Evolutionary conservation across 108 stramenopile species (phyloP), one percentile per base, ranked within the genome.

Genomic region (Schizochytrium sp.): DNA sequence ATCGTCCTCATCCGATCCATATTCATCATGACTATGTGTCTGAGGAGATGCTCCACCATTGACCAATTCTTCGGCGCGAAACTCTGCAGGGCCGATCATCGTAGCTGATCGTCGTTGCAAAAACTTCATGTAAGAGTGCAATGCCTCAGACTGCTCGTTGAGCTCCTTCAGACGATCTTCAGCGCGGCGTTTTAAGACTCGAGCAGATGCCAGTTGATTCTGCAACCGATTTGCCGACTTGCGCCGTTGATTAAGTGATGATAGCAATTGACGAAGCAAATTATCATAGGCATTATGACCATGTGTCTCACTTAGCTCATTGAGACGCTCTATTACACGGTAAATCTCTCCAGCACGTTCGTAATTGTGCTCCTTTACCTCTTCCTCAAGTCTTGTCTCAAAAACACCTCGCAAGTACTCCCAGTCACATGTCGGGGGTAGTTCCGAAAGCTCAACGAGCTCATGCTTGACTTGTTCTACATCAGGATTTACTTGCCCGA

Each of bases 371-470:
- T 40, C 5, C n/a, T 10, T 83, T 13, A 83, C 50, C 47, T 83
- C 47, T 5, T 83, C 76, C 5, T 83, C 76, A 8, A 83, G 47
- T 83, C 53, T 17, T 40, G 2, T 50, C 53, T 42, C 53, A 38
- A 83, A 53, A 40, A 5, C 28, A 1, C 38, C 76, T n/a, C 47
- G 47, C 15, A 83, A 55, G 7, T 17, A 47, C 28, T 5, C 5
- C 53, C 47, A 49, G 2, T 83, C 76, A 38, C 50, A 47, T 5
- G 47, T 49, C 50, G 5, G 47, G 15, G 76, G 76, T n/a, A 83
- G 47, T 53, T 83, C 76, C 28, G 47, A 53, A 10, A 83, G 53
- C 15, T 83, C 76, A n/a, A 83, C 76, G 3, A 83, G 28, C 47
- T 49, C 76, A n/a, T 53, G 10, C 5, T 42, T 5, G 5, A 83